phyloP scores from a whole-genome alignment of 2,329 filamentous ascomycete species.

The Trichoderma cornu-damae region DNA sequence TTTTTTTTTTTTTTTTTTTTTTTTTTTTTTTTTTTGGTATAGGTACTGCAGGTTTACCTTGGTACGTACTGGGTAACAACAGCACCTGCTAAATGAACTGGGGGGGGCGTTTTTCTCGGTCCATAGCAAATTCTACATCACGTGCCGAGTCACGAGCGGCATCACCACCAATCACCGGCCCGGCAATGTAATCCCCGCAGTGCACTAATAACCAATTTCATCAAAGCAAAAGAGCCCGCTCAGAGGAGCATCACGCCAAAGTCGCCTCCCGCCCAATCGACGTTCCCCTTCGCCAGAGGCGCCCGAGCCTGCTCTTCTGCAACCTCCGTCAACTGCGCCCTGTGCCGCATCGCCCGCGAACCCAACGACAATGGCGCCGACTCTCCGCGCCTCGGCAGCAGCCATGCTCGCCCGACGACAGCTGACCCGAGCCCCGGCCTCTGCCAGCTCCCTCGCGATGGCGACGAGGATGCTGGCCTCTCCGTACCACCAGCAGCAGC shows the following conservation, averaged over 20 bases:
- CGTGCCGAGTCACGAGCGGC: slow-evolving; percentile 29
- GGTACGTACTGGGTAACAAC: too few species aligned
- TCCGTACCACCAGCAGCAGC: slow-evolving; percentile 27
- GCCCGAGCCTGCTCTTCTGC: slow-evolving; percentile 21
- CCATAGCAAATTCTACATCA: slow-evolving; percentile 20
- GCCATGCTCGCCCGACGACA: slow-evolving; percentile 36
- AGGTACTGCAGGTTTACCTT: too few species aligned
- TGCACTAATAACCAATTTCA: slow-evolving; percentile 21
- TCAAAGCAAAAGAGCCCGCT: slow-evolving; percentile 11
- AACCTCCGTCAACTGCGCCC: slow-evolving; percentile 28
- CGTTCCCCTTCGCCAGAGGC: slow-evolving; percentile 16
- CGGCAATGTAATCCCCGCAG: slow-evolving; percentile 40
- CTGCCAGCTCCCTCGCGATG: slow-evolving; percentile 22
- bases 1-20: neutral
- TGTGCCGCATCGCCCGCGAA: slow-evolving; percentile 18
- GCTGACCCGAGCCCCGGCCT: slow-evolving; percentile 27
- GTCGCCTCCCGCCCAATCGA: slow-evolving; percentile 22
- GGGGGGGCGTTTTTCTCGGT: neutral
- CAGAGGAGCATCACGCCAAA: slow-evolving; percentile 25
- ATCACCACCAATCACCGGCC: slow-evolving; percentile 34
- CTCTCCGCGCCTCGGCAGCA: slow-evolving; percentile 28
- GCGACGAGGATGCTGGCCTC: slow-evolving; percentile 17
- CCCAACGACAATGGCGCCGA: slow-evolving; percentile 31
- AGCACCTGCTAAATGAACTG: too few species aligned
- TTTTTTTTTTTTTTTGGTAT: neutral